Percentiles rank a stretch among this genome's conserved stretches.
Conservation (phyloP, 2,329 filamentous ascomycete species). For the Didymosphaeria variabile region DNA sequence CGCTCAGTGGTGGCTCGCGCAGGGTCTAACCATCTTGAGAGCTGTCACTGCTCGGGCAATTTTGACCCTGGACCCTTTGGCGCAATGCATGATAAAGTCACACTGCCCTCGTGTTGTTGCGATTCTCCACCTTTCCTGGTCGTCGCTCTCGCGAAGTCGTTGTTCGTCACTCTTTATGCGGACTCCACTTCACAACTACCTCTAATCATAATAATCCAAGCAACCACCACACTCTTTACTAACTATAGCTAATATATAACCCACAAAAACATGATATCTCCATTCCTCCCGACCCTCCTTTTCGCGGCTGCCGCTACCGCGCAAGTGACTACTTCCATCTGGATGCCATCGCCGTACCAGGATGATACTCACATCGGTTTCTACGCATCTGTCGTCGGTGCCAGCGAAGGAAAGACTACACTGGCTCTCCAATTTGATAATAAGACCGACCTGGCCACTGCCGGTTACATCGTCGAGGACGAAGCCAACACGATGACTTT, state of each 20-base stretch:
- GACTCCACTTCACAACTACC: slow-evolving; percentile 4
- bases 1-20: slow-evolving; percentile 5
- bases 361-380: slow-evolving; percentile 22
- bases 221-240: slow-evolving; percentile 8
- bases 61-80: slow-evolving; percentile 8
- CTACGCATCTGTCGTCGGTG: slow-evolving; percentile 34
- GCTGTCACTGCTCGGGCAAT: slow-evolving; percentile 8
- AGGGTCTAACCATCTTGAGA: slow-evolving; percentile 11
- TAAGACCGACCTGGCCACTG: slow-evolving; percentile 8
- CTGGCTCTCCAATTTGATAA: slow-evolving; percentile 22
- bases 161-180: slow-evolving; percentile 20
- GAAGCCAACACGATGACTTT: slow-evolving; percentile 21
- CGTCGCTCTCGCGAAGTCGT: slow-evolving; percentile 12
- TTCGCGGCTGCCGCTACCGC: slow-evolving; percentile 35
- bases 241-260: slow-evolving; percentile 1
- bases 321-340: slow-evolving; percentile 39
- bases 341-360: slow-evolving; percentile 30
- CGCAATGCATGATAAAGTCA: slow-evolving; percentile 16
- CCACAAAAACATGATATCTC: slow-evolving; percentile 32
- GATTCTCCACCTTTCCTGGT: slow-evolving; percentile 14
- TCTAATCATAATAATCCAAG: slow-evolving; percentile 13
- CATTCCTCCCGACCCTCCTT: slow-evolving; percentile 29
- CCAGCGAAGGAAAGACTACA: slow-evolving; percentile 30
- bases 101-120: slow-evolving; percentile 12
- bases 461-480: slow-evolving; percentile 12